Conservation (phyloP, 176 grass and related monocot genomes). For the Musa itinerans region DNA sequence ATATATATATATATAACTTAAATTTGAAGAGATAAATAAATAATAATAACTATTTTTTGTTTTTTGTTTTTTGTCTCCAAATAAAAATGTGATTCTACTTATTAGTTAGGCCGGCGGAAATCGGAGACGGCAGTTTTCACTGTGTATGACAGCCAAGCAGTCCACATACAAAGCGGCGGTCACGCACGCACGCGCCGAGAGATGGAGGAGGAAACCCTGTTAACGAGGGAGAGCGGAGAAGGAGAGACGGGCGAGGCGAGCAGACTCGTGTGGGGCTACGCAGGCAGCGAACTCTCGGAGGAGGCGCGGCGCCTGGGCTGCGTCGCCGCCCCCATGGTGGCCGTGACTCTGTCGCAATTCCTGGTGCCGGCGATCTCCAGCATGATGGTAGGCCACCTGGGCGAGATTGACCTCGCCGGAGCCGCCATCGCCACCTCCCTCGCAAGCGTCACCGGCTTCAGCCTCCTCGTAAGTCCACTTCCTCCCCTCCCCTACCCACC, state of each 20-base stretch:
- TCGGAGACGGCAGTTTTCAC: no score
- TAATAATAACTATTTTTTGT: no score
- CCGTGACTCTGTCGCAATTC: slow-evolving; percentile 42
- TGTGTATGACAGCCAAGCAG: no score
- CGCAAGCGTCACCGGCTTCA: slow-evolving; percentile 14
- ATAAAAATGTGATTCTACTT: no score
- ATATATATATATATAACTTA: no score
- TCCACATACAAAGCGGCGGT: no score
- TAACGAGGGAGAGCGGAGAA: not conserved
- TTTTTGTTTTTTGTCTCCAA: no score
- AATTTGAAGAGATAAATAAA: no score
- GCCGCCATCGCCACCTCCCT: slow-evolving; percentile 27
- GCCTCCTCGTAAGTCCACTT: slow-evolving; percentile 3
- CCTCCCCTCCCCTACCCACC: not conserved
- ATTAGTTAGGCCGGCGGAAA: no score
- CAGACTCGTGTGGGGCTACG: not conserved
- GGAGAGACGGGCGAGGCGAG: not conserved
- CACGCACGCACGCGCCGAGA: not conserved
- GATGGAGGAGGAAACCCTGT: not conserved
- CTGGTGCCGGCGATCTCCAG: slow-evolving; percentile 18
- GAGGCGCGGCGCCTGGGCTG: slow-evolving; percentile 29
- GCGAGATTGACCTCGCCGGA: slow-evolving; percentile 17
- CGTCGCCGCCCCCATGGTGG: slow-evolving; percentile 49
- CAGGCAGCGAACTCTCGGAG: not conserved
- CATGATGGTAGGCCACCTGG: slow-evolving; percentile 24